A percentile compares a stretch with the other conserved stretches of the same genome.
phyloP scores from a whole-genome alignment of 2,329 filamentous ascomycete genomes.

The Paecilomyces dactylethromorphus region DNA sequence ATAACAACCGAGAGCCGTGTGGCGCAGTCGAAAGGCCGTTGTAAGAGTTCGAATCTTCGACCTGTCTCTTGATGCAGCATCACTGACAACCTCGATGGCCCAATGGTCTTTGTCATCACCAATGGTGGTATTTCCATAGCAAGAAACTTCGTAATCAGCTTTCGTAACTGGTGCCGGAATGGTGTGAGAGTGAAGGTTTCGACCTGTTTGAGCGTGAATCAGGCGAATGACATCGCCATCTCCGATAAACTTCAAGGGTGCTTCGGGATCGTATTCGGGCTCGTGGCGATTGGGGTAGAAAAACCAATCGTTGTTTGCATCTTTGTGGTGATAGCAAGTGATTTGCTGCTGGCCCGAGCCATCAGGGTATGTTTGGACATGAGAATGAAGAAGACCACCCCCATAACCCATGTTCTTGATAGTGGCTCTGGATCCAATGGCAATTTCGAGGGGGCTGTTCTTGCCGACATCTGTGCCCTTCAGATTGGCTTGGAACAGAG shows the following conservation, averaged over 20 bases:
- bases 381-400: conserved; percentile 90
- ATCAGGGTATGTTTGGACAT: conserved; percentile 92
- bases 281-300: conserved; percentile 89
- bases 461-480: conserved; percentile 89
- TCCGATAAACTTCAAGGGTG: conserved; percentile 65
- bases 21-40: conserved; percentile 82
- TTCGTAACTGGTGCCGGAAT: conserved; percentile 86
- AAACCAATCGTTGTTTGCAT: conserved; percentile 99
- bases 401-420: conserved; percentile 99
- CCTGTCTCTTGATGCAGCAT: conserved; percentile 79
- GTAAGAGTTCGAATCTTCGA: conserved; percentile 85
- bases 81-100: conserved; percentile 83
- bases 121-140: conserved; percentile 89
- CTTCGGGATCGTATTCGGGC: conserved; percentile 63
- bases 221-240: conserved; percentile 76
- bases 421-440: conserved; percentile 79
- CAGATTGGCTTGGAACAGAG: conserved; percentile 95
- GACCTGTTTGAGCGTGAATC: conserved; percentile 90
- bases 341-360: conserved; percentile 93
- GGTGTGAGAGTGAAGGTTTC: conserved; percentile 92
- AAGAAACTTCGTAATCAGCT: conserved; percentile 85
- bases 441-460: conserved; percentile 88
- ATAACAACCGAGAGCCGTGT: conserved; percentile 80
- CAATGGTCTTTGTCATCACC: conserved; percentile 98
- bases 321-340: conserved; percentile 99